A percentile compares a stretch with the other conserved stretches of the same genome.
These are phyloP conservation scores for Aspergillus luchuensis DNA, from an alignment of 2,329 filamentous ascomycete species.

Conservation along the genomic window DNA sequence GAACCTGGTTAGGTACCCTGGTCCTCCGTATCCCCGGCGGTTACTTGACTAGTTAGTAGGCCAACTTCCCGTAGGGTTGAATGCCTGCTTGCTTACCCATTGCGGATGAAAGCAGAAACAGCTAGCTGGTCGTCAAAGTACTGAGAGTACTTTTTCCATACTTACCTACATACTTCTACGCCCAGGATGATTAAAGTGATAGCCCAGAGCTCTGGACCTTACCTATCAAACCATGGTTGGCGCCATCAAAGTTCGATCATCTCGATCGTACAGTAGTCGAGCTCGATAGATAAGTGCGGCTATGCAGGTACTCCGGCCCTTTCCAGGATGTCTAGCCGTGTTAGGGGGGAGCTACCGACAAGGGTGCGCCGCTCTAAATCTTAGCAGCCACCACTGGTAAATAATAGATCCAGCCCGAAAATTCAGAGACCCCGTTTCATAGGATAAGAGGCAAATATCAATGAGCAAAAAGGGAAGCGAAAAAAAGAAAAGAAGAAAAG, in stretches of 20 bases:
- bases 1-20: conserved; percentile 4
- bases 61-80: neutral
- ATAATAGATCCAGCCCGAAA: conserved; percentile 12
- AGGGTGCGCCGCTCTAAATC: conserved; percentile 2
- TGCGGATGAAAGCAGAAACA: neutral
- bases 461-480: neutral
- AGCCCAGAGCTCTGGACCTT: neutral
- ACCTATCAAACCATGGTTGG: neutral
- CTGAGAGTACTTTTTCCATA: too few species aligned
- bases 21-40: conserved; percentile 5
- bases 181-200: neutral
- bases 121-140: neutral
- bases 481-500: neutral
- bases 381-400: conserved; percentile 8
- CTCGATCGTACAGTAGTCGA: conserved; percentile 6
- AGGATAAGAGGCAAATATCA: too few species aligned
- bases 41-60: neutral
- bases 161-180: neutral
- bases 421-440: conserved; percentile 8
- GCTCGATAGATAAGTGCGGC: conserved; percentile 2
- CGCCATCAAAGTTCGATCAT: conserved; percentile 5
- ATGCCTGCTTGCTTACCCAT: neutral
- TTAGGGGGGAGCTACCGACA: conserved; percentile 4
- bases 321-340: conserved; percentile 5
- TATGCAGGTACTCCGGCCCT: conserved; percentile 8